These are phyloP conservation scores for Boletus sp. DNA, from an alignment of 1,284 basidiomycete species.

Conservation along the genomic window DNA sequence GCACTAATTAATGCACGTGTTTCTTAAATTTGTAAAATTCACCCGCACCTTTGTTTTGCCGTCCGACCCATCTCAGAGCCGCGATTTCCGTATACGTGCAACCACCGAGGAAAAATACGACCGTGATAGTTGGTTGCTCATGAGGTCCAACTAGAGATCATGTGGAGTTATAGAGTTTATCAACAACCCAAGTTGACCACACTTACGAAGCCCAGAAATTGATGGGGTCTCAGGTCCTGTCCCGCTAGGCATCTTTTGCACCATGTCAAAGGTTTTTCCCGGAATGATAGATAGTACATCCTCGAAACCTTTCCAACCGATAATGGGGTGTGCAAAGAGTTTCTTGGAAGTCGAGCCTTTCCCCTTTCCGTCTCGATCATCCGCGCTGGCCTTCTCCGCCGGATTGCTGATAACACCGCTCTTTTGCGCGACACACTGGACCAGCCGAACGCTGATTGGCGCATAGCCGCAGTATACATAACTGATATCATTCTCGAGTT, in stretches of 20 bases:
- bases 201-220: conserved; percentile 45
- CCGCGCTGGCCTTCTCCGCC: conserved; percentile 44
- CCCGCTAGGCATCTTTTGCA: conserved; percentile 49
- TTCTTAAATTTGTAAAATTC: conserved; percentile 7
- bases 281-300: conserved; percentile 80
- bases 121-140: conserved; percentile 65
- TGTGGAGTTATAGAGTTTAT: conserved; percentile 5
- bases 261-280: conserved; percentile 81
- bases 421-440: conserved; percentile 91
- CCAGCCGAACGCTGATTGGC: conserved; percentile 85
- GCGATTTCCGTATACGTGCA: conserved; percentile 97
- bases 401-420: conserved; percentile 81
- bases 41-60: conserved; percentile 69
- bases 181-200: not conserved
- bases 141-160: conserved; percentile 40
- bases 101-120: conserved; percentile 98
- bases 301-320: conserved; percentile 96
- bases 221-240: conserved; percentile 29
- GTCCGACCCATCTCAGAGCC: conserved; percentile 86
- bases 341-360: conserved; percentile 39
- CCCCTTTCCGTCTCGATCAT: conserved; percentile 38
- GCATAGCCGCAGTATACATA: conserved; percentile 98
- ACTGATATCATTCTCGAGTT: conserved; percentile 88
- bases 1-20: conserved; percentile 12
- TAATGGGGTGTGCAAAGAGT: conserved; percentile 81